These are phyloP conservation scores for Ploettnerulaceae sp. DNA, from an alignment of 2,329 filamentous ascomycete genomes.

Conservation along the genomic window DNA sequence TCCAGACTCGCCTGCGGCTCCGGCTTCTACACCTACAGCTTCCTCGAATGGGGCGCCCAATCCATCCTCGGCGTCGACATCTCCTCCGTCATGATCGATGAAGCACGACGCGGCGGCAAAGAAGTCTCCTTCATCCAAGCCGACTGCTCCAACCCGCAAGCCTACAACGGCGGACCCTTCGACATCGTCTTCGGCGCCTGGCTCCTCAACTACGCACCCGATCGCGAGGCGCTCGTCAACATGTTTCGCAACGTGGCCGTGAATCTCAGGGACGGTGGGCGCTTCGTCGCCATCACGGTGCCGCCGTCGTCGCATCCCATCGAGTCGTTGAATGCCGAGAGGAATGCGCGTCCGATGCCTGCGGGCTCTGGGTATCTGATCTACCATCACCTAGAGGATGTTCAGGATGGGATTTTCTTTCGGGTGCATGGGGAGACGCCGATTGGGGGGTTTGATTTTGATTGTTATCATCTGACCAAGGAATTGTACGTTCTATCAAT, in stretches of 20 bases:
- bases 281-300: conserved; percentile 33
- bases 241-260: conserved; percentile 36
- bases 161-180: conserved; percentile 30
- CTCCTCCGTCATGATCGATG: conserved; percentile 34
- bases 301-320: conserved; percentile 25
- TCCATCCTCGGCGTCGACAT: conserved; percentile 37
- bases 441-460: conserved; percentile 25
- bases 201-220: conserved; percentile 37
- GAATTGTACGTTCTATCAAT: too few species aligned
- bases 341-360: conserved; percentile 14
- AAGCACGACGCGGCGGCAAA: conserved; percentile 20
- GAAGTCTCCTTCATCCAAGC: conserved; percentile 21
- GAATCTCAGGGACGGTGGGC: conserved; percentile 36
- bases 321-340: conserved; percentile 21
- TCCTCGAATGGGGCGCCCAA: conserved; percentile 35
- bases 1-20: conserved; percentile 35
- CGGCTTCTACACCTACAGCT: conserved; percentile 35
- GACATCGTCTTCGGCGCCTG: conserved; percentile 37
- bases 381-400: conserved; percentile 17
- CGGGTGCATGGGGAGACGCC: conserved; percentile 19
- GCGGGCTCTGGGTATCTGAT: conserved; percentile 20
- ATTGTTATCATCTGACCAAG: conserved; percentile 30
- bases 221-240: conserved; percentile 27
- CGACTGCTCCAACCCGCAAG: conserved; percentile 31
- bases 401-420: conserved; percentile 24